A percentile compares a stretch with the other conserved stretches of the same genome.
Conservation (phyloP, 306 rosid genomes). For the Datisca glomerata region DNA sequence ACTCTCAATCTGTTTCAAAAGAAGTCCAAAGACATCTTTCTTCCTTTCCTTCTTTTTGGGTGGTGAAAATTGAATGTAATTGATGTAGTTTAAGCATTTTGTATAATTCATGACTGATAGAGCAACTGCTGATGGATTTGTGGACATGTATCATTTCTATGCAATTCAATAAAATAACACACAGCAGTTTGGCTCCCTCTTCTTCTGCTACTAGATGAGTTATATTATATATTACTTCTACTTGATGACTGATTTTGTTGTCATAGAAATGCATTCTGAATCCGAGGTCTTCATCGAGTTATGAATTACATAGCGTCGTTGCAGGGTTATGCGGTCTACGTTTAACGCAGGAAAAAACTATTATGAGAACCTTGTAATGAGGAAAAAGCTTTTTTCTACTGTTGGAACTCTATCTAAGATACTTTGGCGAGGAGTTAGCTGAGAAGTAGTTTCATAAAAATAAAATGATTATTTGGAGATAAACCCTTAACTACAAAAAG, state of each 20-base stretch:
- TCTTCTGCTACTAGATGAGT: constrained; percentile 18
- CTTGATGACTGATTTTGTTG: constrained; percentile 14
- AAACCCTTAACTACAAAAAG: too few species aligned
- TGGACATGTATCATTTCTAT: constrained; percentile 57
- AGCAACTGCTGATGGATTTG: constrained; percentile 53
- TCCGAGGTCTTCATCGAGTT: too few species aligned
- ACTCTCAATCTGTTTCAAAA: constrained; percentile 38
- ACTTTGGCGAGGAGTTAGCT: too few species aligned
- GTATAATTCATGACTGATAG: constrained; percentile 62
- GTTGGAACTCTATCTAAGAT: too few species aligned
- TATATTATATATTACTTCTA: constrained; percentile 21
- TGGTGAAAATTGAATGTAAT: constrained; percentile 35
- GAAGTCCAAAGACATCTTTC: constrained; percentile 36
- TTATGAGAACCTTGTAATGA: too few species aligned
- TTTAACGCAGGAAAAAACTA: too few species aligned
- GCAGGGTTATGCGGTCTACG: constrained; percentile 8
- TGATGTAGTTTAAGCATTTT: constrained; percentile 56
- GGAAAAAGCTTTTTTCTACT: too few species aligned
- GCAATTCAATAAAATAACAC: constrained; percentile 64
- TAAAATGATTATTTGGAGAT: too few species aligned
- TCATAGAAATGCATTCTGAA: too few species aligned
- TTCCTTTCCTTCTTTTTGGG: constrained; percentile 15
- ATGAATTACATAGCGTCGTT: constrained; percentile 6
- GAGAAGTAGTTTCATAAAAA: too few species aligned
- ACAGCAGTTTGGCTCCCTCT: constrained; percentile 30